Percentiles rank a stretch among this genome's conserved stretches.
phyloP scores from a whole-genome alignment of 495 filamentous ascomycete species.

The Aspergillus saccharolyticus region DNA sequence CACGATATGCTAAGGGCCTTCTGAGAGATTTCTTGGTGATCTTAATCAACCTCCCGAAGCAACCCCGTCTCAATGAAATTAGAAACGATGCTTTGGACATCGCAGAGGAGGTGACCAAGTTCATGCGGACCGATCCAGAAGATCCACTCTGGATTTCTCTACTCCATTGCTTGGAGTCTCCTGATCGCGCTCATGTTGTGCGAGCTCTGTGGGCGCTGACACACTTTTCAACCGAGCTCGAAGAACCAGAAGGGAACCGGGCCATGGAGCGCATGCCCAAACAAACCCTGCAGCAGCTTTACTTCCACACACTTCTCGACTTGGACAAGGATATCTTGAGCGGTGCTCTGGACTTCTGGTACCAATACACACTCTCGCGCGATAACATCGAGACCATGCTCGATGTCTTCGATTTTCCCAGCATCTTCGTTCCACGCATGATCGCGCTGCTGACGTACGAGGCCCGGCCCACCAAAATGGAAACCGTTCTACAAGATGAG shows the following conservation, averaged over 20 bases:
- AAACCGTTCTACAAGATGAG: constrained; percentile 42
- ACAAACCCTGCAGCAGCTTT: constrained; percentile 60
- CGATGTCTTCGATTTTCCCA: constrained; percentile 56
- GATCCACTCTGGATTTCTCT: constrained; percentile 78
- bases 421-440: constrained; percentile 66
- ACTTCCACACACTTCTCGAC: constrained; percentile 76
- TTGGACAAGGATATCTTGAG: constrained; percentile 80
- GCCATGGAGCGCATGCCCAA: constrained; percentile 65
- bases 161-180: constrained; percentile 60
- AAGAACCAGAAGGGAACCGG: constrained; percentile 61
- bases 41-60: constrained; percentile 68
- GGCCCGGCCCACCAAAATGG: constrained; percentile 39
- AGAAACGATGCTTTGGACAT: constrained; percentile 91
- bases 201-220: constrained; percentile 78
- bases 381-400: constrained; percentile 76
- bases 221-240: constrained; percentile 79
- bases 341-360: constrained; percentile 88
- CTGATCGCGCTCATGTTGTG: constrained; percentile 81
- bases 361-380: constrained; percentile 82
- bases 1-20: constrained; percentile 58
- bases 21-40: constrained; percentile 78
- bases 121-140: constrained; percentile 60
- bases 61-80: constrained; percentile 73
- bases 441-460: constrained; percentile 68
- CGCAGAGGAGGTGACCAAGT: constrained; percentile 83